Percentiles rank a stretch among this genome's conserved stretches.
Conservation (phyloP, 495 filamentous ascomycete species). For the Neurospora sp. region DNA sequence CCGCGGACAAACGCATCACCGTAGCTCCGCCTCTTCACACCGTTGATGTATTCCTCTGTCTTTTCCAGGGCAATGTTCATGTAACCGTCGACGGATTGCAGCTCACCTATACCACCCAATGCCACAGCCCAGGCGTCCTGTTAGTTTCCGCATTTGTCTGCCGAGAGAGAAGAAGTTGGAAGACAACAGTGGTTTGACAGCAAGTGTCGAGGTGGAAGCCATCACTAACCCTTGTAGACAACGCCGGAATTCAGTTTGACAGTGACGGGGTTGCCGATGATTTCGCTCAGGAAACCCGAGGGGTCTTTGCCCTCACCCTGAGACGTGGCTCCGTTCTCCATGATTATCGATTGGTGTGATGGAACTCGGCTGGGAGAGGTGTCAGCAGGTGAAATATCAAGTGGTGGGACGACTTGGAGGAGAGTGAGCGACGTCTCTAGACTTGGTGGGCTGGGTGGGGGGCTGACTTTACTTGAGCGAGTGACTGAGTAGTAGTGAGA, state of each 20-base stretch:
- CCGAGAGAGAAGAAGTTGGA: neutral
- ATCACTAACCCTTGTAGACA: slow-evolving; percentile 74
- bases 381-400: neutral
- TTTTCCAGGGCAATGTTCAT: slow-evolving; percentile 99
- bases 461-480: neutral
- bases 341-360: slow-evolving; percentile 20
- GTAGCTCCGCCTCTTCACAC: slow-evolving; percentile 67
- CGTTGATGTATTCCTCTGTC: slow-evolving; percentile 83
- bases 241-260: slow-evolving; percentile 95
- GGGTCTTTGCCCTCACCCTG: slow-evolving; percentile 73
- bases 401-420: neutral
- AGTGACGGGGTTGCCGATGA: slow-evolving; percentile 83
- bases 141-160: slow-evolving; percentile 2
- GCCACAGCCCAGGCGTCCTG: neutral
- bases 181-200: neutral
- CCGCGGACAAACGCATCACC: slow-evolving; percentile 95
- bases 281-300: slow-evolving; percentile 80
- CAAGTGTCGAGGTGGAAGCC: neutral
- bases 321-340: slow-evolving; percentile 62
- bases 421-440: neutral
- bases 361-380: neutral
- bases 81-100: slow-evolving; percentile 98
- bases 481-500: neutral
- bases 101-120: slow-evolving; percentile 49
- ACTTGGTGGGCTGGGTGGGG: neutral